phyloP scores from a whole-genome alignment of 805 yeast species.

The Yarrowia alimentaria region DNA sequence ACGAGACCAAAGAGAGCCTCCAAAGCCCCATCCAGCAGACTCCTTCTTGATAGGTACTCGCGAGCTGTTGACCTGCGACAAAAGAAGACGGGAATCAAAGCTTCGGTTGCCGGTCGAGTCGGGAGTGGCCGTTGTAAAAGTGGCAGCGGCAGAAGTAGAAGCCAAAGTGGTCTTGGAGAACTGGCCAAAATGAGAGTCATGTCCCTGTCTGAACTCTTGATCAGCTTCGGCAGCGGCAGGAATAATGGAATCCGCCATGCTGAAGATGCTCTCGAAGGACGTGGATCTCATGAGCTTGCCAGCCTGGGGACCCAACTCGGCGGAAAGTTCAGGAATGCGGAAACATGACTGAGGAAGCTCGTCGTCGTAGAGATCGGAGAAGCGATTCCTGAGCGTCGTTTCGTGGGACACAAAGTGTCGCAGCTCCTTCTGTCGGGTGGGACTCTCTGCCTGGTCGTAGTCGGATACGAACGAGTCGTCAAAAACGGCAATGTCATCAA shows the following conservation, averaged over 20 bases:
- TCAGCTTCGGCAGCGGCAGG: neutral
- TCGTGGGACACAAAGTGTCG: conserved; percentile 24
- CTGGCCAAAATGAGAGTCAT: conserved; percentile 19
- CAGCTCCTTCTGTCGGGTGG: conserved; percentile 21
- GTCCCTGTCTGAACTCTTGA: conserved; percentile 12
- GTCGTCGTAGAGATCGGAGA: conserved; percentile 22
- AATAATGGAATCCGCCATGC: conserved; percentile 3
- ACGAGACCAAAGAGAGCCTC: conserved; percentile 15
- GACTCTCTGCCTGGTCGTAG: neutral
- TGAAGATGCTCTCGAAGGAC: conserved; percentile 18
- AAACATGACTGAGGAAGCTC: conserved; percentile 7
- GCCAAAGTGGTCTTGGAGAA: conserved; percentile 11
- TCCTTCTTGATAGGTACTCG: conserved; percentile 4
- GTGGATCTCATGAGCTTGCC: conserved; percentile 15
- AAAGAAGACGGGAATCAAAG: conserved; percentile 7
- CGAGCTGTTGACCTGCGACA: neutral
- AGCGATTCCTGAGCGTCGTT: conserved; percentile 15
- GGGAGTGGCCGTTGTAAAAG: conserved; percentile 14
- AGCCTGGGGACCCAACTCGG: conserved; percentile 12
- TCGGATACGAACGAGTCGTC: conserved; percentile 2
- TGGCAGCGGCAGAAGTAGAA: conserved; percentile 17
- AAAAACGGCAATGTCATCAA: conserved; percentile 10
- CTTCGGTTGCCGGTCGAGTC: neutral
- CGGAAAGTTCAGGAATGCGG: conserved; percentile 15
- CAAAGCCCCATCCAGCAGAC: conserved; percentile 23